Percentiles rank a stretch among this genome's conserved stretches.
These are phyloP conservation scores for Ceratocystis smalleyi DNA, from an alignment of 2,329 filamentous ascomycete genomes.

Conservation along the genomic window DNA sequence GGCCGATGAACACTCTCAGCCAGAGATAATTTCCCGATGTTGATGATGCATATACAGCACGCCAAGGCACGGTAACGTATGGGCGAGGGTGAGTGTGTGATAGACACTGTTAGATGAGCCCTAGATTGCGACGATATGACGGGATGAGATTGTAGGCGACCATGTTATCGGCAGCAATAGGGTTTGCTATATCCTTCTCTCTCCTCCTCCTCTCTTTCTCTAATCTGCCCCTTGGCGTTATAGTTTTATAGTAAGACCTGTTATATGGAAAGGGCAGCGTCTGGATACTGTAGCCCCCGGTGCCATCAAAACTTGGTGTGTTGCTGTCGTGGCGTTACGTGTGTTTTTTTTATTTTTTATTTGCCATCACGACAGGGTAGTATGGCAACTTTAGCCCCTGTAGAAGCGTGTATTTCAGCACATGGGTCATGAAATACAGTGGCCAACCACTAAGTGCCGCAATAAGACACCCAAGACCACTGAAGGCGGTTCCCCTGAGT, in stretches of 20 bases:
- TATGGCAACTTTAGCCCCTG: not conserved
- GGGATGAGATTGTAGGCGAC: not conserved
- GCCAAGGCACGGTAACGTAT: not conserved
- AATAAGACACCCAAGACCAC: no score
- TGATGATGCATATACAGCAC: not conserved
- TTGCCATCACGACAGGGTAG: conserved; percentile 4
- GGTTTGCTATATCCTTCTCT: no score
- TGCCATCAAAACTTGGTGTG: not conserved
- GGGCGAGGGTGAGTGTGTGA: not conserved
- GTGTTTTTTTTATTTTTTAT: not conserved
- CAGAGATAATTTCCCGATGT: not conserved
- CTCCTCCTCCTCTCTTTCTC: no score
- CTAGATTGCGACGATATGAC: not conserved
- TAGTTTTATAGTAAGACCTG: not conserved
- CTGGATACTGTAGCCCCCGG: not conserved
- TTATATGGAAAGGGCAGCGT: not conserved
- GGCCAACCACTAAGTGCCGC: no score
- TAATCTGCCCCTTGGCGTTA: not conserved
- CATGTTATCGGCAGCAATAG: not conserved
- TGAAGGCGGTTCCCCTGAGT: not conserved
- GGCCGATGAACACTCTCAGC: not conserved
- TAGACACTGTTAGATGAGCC: not conserved
- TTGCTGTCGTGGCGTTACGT: not conserved
- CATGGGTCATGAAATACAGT: not conserved
- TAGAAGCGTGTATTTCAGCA: not conserved